Conservation (phyloP, 305 asterid species). For the Solanum hybrid region DNA sequence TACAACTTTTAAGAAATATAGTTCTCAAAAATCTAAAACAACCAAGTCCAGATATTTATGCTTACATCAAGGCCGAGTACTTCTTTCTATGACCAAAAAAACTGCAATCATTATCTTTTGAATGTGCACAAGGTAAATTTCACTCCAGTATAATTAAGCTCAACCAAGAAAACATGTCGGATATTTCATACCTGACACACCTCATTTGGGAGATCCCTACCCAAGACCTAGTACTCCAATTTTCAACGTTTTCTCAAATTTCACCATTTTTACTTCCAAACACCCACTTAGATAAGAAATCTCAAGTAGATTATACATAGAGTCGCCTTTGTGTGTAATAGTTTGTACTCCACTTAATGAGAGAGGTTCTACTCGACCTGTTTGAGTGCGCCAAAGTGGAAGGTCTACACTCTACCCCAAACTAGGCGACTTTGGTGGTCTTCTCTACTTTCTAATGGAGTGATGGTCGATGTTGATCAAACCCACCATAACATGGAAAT, state of each 20-base stretch:
- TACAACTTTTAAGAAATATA: not conserved
- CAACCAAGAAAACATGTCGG: not conserved
- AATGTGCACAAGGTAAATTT: not conserved
- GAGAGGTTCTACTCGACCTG: not conserved
- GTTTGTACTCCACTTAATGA: not conserved
- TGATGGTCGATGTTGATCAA: not conserved
- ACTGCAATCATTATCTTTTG: rapidly evolving
- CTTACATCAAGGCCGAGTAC: not conserved
- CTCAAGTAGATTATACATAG: not conserved
- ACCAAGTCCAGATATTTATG: not conserved
- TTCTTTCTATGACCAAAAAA: not conserved
- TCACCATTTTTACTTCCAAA: not conserved
- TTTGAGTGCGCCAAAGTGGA: not conserved
- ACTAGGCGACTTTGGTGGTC: not conserved
- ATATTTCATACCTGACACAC: not conserved
- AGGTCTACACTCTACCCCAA: not conserved
- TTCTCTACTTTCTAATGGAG: not conserved
- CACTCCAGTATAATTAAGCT: not conserved
- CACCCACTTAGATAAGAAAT: not conserved
- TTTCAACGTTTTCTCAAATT: not conserved
- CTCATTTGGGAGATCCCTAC: not conserved
- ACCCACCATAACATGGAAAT: not conserved
- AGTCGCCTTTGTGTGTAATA: not conserved
- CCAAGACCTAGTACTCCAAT: not conserved
- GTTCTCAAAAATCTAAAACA: not conserved